phyloP scores from a whole-genome alignment of 768 basidiomycete genomes.

The Gelatoporia subvermispora region DNA sequence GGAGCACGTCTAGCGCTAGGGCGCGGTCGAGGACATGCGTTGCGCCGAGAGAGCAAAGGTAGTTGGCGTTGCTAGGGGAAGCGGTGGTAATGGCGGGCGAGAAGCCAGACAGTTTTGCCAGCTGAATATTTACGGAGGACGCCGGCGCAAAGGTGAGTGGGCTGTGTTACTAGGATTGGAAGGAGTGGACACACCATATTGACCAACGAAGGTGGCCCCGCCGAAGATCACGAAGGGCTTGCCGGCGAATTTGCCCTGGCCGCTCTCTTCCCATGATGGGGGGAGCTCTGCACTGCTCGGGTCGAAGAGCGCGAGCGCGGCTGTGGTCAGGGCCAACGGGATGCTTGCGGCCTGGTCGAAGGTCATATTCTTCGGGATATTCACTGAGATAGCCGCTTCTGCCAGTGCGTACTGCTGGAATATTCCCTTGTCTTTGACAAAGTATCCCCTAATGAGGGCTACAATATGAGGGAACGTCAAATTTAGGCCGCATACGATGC shows the following conservation, averaged over 20 bases:
- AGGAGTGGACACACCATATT: slow-evolving; percentile 8
- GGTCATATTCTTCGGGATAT: slow-evolving; percentile 24
- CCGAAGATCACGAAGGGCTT: slow-evolving; percentile 24
- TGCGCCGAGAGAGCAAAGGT: slow-evolving; percentile 19
- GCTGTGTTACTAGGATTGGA: not conserved
- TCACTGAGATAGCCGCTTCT: slow-evolving; percentile 13
- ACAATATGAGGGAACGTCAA: no score
- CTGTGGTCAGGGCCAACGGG: slow-evolving; percentile 27
- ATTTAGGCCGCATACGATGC: no score
- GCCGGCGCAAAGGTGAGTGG: not conserved
- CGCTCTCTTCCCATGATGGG: slow-evolving; percentile 22
- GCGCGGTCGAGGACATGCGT: slow-evolving; percentile 22
- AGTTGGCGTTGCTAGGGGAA: slow-evolving; percentile 11
- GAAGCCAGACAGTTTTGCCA: slow-evolving; percentile 17
- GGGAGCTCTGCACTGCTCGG: slow-evolving; percentile 4
- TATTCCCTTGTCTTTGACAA: not conserved
- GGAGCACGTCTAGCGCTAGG: slow-evolving; percentile 1
- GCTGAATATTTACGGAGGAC: slow-evolving; percentile 14
- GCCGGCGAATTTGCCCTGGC: slow-evolving; percentile 24
- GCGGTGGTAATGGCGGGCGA: slow-evolving; percentile 22
- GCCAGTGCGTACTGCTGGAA: slow-evolving; percentile 19
- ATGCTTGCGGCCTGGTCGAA: slow-evolving; percentile 28
- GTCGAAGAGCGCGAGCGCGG: slow-evolving; percentile 24
- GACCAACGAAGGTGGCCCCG: slow-evolving; percentile 17
- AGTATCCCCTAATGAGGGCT: no score